A percentile compares a stretch with the other conserved stretches of the same genome.
phyloP scores from a whole-genome alignment of 257 asterid species.

The Nicotiana knightiana region DNA sequence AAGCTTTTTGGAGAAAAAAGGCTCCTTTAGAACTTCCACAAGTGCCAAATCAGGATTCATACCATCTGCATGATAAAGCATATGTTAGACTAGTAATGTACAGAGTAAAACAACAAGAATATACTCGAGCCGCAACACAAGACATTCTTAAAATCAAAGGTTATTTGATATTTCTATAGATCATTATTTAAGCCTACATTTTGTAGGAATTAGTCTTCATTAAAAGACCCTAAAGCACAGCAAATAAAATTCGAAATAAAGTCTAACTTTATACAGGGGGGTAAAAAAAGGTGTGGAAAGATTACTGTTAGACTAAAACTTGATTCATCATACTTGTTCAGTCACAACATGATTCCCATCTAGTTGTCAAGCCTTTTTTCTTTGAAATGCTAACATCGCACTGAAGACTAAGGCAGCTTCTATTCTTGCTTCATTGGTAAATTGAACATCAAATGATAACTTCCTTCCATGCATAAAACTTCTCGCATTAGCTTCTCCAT shows the following conservation, averaged over 20 bases:
- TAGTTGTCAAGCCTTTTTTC: not conserved
- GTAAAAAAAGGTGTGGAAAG: not conserved
- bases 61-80: slow-evolving; percentile 47
- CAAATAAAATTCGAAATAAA: not conserved
- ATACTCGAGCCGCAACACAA: not conserved
- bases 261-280: not conserved
- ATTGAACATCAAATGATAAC: not conserved
- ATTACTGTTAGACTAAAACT: not conserved
- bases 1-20: slow-evolving; percentile 78
- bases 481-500: too few relatives aligned
- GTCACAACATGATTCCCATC: not conserved
- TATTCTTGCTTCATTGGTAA: not conserved
- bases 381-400: not conserved
- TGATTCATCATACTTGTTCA: not conserved
- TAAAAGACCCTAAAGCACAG: not conserved
- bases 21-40: slow-evolving; percentile 62
- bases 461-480: too few relatives aligned
- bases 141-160: not conserved
- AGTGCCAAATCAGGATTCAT: slow-evolving; percentile 51
- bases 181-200: not conserved
- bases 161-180: not conserved
- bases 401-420: not conserved
- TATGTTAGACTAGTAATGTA: slow-evolving; percentile 8
- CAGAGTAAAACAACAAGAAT: not conserved
- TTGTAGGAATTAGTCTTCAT: not conserved